These are phyloP conservation scores for Bidens hawaiensis DNA, from an alignment of 140 eudicot genomes.

Conservation along the genomic window DNA sequence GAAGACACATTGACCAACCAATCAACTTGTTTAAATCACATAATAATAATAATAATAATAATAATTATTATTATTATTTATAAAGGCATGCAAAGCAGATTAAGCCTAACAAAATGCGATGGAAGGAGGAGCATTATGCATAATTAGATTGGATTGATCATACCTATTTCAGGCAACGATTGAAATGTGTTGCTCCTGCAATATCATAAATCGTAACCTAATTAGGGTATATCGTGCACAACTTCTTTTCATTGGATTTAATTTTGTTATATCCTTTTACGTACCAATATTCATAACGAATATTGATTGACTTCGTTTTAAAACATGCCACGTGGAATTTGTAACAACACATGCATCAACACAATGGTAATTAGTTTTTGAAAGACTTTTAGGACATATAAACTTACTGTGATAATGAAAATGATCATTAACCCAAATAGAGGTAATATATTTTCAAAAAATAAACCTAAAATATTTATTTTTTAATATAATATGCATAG, in stretches of 20 bases:
- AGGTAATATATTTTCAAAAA: no score
- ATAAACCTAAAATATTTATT: no score
- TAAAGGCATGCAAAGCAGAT: neutral
- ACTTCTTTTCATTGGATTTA: slow-evolving; percentile 1
- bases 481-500: no score
- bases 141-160: neutral
- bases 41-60: no score
- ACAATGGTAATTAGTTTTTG: no score
- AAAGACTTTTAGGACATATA: no score
- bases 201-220: slow-evolving; percentile 22
- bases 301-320: neutral
- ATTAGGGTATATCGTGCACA: slow-evolving; percentile 17
- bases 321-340: neutral
- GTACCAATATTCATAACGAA: neutral
- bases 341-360: no score
- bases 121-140: neutral
- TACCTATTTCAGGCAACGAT: slow-evolving; percentile 29
- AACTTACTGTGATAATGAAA: no score
- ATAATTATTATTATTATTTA: no score
- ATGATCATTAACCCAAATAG: no score
- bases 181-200: slow-evolving; percentile 19
- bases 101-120: neutral
- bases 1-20: neutral
- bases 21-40: slow-evolving; percentile 11
- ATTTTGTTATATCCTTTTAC: neutral